Evolutionary conservation across 495 filamentous ascomycete species (phyloP), one percentile per base, ranked within the genome.

Genomic region (Coniosporium apollinis): DNA sequence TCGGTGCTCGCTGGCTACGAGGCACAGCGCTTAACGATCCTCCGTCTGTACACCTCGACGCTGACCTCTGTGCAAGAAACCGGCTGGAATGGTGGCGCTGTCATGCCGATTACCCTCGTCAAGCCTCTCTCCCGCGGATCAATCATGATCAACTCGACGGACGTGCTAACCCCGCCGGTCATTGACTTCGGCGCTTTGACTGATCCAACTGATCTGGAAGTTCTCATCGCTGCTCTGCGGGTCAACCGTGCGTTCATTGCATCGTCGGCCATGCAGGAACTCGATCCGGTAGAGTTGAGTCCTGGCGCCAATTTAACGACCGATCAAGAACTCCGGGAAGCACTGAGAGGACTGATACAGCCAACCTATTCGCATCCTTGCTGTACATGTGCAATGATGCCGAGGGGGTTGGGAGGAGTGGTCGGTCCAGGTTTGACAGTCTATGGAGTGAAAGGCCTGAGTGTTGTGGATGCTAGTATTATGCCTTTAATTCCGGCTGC

Each of bases 321-420:
- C 4, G 48, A 54, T 3, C 37, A 45, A 25, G 51, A 56, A 5
- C 28, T 34, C 14, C 22, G 43, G 14, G 47, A 42, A 5, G 22
- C 30, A 2, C 49, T 57, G 22, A 44, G 49, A 18, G 46, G 47
- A 19, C 33, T 26, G 13, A 44, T 42, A 22, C 36, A 44, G 7
- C 29, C 37, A 5, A 52, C 46, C 22, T 54, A 58, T 22, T 60
- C 50, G 37, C 64, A 68, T n/a, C n/a, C 52, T 0, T 30, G 33
- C 20, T 64, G 67, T 20, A 72, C 69, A 1, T 60, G 61, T 28
- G 61, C 64, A 1, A 69, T 70, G 70, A 48, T 74, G 52, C 70
- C 72, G 13, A 48, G 54, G 25, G 60, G 64, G 38, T 43, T 65
- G 1, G 69, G 70, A 10, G 72, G 72, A 4, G 67, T 70, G 15